Percentiles rank a stretch among this genome's conserved stretches.
These are phyloP conservation scores for Aspergillus heteromorphus DNA, from an alignment of 495 filamentous ascomycete genomes.

Conservation along the genomic window DNA sequence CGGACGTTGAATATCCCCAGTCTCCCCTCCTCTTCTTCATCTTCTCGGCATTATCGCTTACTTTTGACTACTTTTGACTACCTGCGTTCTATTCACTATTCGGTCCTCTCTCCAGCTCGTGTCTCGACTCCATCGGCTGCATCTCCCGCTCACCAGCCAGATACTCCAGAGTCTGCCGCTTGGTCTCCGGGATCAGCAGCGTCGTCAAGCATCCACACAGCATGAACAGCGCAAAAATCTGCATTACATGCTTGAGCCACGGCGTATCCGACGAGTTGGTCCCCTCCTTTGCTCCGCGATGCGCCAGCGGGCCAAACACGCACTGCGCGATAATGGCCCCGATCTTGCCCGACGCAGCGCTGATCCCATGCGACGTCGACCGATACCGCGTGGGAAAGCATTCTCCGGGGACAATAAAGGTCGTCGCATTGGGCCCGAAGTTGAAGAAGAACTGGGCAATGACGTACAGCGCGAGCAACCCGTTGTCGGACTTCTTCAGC, in stretches of 20 bases:
- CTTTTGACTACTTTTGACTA: no score
- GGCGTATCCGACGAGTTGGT: slow-evolving; percentile 37
- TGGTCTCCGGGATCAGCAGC: slow-evolving; percentile 68
- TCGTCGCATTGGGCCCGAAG: slow-evolving; percentile 80
- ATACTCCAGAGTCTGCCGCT: slow-evolving; percentile 61
- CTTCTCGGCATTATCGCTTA: no score
- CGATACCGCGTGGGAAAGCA: slow-evolving; percentile 86
- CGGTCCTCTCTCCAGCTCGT: no score
- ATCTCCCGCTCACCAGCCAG: slow-evolving; percentile 37
- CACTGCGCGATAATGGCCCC: slow-evolving; percentile 59
- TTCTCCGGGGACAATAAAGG: slow-evolving; percentile 87
- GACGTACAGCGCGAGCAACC: slow-evolving; percentile 69
- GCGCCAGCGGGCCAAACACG: slow-evolving; percentile 44
- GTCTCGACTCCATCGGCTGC: no score
- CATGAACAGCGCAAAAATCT: slow-evolving; percentile 82
- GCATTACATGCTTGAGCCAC: slow-evolving; percentile 74
- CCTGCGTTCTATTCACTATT: no score
- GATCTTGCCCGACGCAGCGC: slow-evolving; percentile 75
- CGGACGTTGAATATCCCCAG: no score
- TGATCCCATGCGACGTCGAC: slow-evolving; percentile 78
- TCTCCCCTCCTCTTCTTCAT: no score
- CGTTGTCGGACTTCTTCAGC: slow-evolving; percentile 39
- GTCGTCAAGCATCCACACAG: slow-evolving; percentile 62
- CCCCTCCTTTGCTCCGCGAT: slow-evolving; percentile 26
- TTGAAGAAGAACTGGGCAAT: slow-evolving; percentile 88